Conservation (phyloP, 192 early-diverging fungal species). For the Umbelopsis ramanniana region DNA sequence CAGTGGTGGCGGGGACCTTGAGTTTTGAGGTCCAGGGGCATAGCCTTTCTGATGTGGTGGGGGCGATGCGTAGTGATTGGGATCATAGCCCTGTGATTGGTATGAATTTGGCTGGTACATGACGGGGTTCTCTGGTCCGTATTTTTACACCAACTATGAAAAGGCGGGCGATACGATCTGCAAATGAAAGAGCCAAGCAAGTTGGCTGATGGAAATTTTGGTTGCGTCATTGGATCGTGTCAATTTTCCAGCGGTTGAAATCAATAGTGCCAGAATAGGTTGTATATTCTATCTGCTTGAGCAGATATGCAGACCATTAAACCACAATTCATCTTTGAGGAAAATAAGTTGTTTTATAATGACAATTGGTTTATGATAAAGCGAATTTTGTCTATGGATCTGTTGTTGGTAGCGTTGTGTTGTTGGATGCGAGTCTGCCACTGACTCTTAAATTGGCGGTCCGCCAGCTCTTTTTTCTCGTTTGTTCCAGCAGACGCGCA, state of each 20-base stretch:
- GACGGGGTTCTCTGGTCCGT: not conserved
- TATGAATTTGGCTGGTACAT: slow-evolving; percentile 16
- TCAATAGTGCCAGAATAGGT: not conserved
- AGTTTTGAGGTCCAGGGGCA: not conserved
- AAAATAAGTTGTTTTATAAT: too few species aligned
- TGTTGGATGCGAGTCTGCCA: too few species aligned
- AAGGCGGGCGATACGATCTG: not conserved
- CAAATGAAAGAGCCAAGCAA: too few species aligned
- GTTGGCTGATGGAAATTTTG: too few species aligned
- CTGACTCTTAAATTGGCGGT: not conserved
- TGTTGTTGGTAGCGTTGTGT: too few species aligned
- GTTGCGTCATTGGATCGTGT: slow-evolving; percentile 17
- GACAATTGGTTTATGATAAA: too few species aligned
- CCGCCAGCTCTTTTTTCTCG: not conserved
- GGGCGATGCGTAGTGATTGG: not conserved
- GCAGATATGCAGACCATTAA: too few species aligned
- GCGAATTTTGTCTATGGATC: too few species aligned
- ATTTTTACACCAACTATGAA: not conserved
- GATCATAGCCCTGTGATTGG: slow-evolving; percentile 15
- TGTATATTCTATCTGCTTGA: not conserved
- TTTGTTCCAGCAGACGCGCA: slow-evolving; percentile 11
- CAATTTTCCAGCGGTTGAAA: slow-evolving; percentile 19
- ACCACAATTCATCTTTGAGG: too few species aligned
- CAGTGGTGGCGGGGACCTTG: slow-evolving; percentile 59
- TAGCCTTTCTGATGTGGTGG: slow-evolving; percentile 13